Percentiles rank a stretch among this genome's conserved stretches.
These are phyloP conservation scores for Sicyos edulis DNA, from an alignment of 306 rosid species.

Conservation along the genomic window DNA sequence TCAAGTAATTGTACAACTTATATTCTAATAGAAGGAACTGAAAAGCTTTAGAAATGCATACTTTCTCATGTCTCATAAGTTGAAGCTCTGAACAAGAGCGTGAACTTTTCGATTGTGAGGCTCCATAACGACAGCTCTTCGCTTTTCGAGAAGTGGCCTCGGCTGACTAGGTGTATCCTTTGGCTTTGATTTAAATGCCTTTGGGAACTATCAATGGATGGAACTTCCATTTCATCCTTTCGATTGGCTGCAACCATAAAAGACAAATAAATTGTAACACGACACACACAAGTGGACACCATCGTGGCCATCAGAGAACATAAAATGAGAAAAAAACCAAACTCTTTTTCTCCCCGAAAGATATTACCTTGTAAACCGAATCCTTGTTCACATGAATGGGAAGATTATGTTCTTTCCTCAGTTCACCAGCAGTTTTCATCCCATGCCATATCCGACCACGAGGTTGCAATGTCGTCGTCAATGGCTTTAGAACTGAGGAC, in stretches of 20 bases:
- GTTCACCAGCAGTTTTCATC: slow-evolving; percentile 89
- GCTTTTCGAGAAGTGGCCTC: slow-evolving; percentile 42
- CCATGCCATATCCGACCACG: slow-evolving; percentile 73
- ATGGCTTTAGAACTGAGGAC: slow-evolving; percentile 69
- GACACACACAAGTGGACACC: neutral
- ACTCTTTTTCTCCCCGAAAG: slow-evolving; percentile 16
- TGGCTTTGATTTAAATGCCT: slow-evolving; percentile 71
- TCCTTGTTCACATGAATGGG: slow-evolving; percentile 74
- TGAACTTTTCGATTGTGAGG: slow-evolving; percentile 55
- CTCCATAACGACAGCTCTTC: slow-evolving; percentile 72
- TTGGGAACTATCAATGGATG: slow-evolving; percentile 83
- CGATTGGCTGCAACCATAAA: slow-evolving; percentile 50
- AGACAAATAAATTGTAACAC: neutral
- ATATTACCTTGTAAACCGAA: slow-evolving; percentile 75
- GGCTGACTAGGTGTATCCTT: slow-evolving; percentile 45
- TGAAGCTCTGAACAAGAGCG: slow-evolving; percentile 57
- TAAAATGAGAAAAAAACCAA: neutral
- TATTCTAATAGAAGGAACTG: neutral
- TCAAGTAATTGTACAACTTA: neutral
- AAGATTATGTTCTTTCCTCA: slow-evolving; percentile 69
- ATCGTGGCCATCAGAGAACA: neutral
- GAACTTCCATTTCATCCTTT: slow-evolving; percentile 64
- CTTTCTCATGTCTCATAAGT: slow-evolving; percentile 51
- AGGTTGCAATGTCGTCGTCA: slow-evolving; percentile 85
- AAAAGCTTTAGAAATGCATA: slow-evolving; percentile 20